Conservation (phyloP, 2,329 filamentous ascomycete species). For the Alternaria novae-zelandiae region DNA sequence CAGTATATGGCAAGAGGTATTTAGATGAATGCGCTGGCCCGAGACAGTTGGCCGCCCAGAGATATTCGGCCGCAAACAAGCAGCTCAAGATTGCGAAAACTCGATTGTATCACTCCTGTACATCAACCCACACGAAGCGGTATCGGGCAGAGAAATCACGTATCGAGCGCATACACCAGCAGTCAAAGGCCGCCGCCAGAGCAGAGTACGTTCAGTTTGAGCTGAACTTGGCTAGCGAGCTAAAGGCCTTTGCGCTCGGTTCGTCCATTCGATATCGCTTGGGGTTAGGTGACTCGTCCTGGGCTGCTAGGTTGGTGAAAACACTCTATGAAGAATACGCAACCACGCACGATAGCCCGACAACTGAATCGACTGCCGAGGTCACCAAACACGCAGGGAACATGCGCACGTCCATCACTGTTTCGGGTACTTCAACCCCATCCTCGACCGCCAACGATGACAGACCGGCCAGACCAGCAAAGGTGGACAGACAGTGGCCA, state of each 20-base stretch:
- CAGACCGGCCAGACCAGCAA: neutral
- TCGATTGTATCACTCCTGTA: neutral
- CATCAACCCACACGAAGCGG: neutral
- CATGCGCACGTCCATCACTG: neutral
- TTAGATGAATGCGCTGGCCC: neutral
- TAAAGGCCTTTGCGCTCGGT: neutral
- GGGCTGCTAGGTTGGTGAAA: neutral
- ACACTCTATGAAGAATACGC: neutral
- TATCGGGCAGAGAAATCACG: neutral
- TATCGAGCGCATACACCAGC: neutral
- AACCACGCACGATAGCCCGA: neutral
- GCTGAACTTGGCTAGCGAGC: neutral
- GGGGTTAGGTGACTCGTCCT: neutral
- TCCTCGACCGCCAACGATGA: neutral
- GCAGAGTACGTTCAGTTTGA: neutral
- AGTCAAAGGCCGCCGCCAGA: neutral
- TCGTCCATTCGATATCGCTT: neutral
- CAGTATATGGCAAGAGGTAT: neutral
- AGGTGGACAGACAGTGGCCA: neutral
- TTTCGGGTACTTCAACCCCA: neutral
- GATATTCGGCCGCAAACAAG: neutral
- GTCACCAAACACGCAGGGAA: neutral
- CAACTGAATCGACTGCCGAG: neutral
- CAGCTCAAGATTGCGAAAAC: neutral
- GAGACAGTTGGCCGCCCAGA: neutral